Conservation (phyloP, 1,284 basidiomycete species). For the Cryptococcus floricola region DNA sequence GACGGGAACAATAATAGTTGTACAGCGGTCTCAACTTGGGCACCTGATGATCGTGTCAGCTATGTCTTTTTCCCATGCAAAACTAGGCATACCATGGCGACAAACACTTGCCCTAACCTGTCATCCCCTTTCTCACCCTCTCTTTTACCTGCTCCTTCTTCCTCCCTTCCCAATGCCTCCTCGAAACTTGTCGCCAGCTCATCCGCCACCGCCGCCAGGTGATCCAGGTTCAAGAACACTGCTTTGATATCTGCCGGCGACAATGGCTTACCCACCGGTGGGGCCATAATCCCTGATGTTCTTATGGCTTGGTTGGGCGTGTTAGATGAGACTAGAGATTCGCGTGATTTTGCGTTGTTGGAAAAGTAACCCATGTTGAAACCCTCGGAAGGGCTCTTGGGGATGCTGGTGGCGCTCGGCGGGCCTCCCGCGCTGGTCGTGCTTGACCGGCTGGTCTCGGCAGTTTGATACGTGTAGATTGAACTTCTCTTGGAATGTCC, state of each 20-base stretch:
- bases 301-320: background rate
- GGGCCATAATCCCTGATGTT: slow-evolving; percentile 8
- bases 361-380: slow-evolving; percentile 13
- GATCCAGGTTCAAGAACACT: slow-evolving; percentile 74
- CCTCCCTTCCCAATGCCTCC: slow-evolving; percentile 40
- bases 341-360: background rate
- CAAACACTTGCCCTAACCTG: slow-evolving; percentile 71
- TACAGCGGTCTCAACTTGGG: slow-evolving; percentile 73
- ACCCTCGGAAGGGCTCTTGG: slow-evolving; percentile 15
- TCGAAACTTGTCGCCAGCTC: slow-evolving; percentile 55
- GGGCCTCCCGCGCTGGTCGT: slow-evolving; percentile 6
- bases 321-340: slow-evolving; percentile 5
- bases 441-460: slow-evolving; percentile 26
- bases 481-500: slow-evolving; percentile 17
- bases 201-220: slow-evolving; percentile 68
- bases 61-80: background rate
- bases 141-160: slow-evolving; percentile 5
- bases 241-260: slow-evolving; percentile 64
- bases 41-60: slow-evolving; percentile 54
- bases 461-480: slow-evolving; percentile 32
- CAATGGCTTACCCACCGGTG: slow-evolving; percentile 56
- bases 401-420: slow-evolving; percentile 7
- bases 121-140: slow-evolving; percentile 58
- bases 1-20: slow-evolving; percentile 80
- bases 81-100: slow-evolving; percentile 58